Evolutionary conservation across 2,329 filamentous ascomycete species (phyloP).

Genomic region (Aulographum hederae): DNA sequence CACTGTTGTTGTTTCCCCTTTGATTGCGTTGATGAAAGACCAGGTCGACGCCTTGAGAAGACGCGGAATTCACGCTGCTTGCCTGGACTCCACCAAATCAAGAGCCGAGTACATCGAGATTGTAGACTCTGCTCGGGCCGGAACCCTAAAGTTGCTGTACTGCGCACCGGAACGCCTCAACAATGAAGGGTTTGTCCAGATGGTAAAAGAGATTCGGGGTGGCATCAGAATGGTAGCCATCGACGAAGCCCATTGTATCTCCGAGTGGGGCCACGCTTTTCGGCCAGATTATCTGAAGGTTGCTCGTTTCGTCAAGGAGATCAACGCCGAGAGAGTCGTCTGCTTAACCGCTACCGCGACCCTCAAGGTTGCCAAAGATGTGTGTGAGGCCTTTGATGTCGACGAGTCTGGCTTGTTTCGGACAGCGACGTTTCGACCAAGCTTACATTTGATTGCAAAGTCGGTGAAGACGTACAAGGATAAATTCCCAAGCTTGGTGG

Average conservation of each 20-base stretch:
- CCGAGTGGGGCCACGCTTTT: conserved; percentile 96
- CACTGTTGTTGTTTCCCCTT: conserved; percentile 14
- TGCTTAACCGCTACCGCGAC: conserved; percentile 89
- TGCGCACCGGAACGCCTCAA: conserved; percentile 42
- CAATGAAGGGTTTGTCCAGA: too few species aligned
- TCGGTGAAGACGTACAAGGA: too few species aligned
- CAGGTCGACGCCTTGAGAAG: conserved; percentile 38
- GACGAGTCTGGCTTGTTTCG: too few species aligned
- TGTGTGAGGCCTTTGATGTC: too few species aligned
- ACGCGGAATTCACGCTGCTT: conserved; percentile 33
- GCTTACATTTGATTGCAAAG: too few species aligned
- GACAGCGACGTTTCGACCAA: too few species aligned
- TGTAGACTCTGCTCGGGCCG: conserved; percentile 27
- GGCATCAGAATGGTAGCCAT: too few species aligned
- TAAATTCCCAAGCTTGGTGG: too few species aligned
- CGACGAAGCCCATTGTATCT: conserved; percentile 93
- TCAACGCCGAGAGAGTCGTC: conserved; percentile 76
- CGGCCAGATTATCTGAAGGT: conserved; percentile 80
- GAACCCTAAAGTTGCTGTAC: conserved; percentile 34
- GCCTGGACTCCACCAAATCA: conserved; percentile 36
- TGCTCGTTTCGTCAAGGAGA: conserved; percentile 65
- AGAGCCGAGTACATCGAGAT: conserved; percentile 20
- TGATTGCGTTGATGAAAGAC: conserved; percentile 41
- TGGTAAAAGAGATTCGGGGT: too few species aligned
- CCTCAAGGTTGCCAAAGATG: conserved; percentile 59